Percentiles rank a stretch among this genome's conserved stretches.
phyloP scores from a whole-genome alignment of 2,329 filamentous ascomycete genomes.

The Ascomycota sp. region DNA sequence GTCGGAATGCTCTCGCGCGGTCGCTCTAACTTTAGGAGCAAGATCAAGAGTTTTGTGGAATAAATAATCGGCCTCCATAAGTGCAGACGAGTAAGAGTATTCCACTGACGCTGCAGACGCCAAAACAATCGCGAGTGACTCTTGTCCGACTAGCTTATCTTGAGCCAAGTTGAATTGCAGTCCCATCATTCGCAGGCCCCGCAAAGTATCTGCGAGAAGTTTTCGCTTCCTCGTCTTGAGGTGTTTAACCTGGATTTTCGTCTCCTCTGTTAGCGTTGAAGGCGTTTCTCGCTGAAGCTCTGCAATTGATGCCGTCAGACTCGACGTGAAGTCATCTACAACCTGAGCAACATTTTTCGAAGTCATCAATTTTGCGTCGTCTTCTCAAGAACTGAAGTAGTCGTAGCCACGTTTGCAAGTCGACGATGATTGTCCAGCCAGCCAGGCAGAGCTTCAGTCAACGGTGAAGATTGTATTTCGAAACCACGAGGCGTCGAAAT shows the following conservation, averaged over 20 bases:
- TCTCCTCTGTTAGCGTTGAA: slow-evolving; percentile 61
- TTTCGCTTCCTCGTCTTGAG: slow-evolving; percentile 81
- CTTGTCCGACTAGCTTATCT: slow-evolving; percentile 52
- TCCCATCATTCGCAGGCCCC: slow-evolving; percentile 71
- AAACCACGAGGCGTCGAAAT: slow-evolving; percentile 2
- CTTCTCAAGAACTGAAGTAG: slow-evolving; percentile 53
- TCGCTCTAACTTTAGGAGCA: slow-evolving; percentile 44
- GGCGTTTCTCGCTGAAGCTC: slow-evolving; percentile 75
- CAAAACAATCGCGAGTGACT: slow-evolving; percentile 49
- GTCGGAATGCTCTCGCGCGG: slow-evolving; percentile 54
- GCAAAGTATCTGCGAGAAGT: slow-evolving; percentile 74
- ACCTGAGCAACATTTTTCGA: slow-evolving; percentile 35
- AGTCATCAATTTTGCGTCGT: slow-evolving; percentile 31
- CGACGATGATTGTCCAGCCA: slow-evolving; percentile 34
- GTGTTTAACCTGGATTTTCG: slow-evolving; percentile 66
- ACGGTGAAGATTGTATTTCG: slow-evolving; percentile 3
- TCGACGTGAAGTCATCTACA: slow-evolving; percentile 47
- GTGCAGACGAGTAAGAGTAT: slow-evolving; percentile 7
- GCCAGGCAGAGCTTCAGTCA: slow-evolving; percentile 11
- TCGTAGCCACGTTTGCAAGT: slow-evolving; percentile 49
- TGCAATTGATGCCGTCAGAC: slow-evolving; percentile 45
- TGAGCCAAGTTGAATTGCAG: slow-evolving; percentile 65
- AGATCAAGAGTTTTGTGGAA: slow-evolving; percentile 65
- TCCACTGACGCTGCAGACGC: slow-evolving; percentile 28
- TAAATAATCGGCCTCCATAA: slow-evolving; percentile 38